A percentile compares a stretch with the other conserved stretches of the same genome.
phyloP scores from a whole-genome alignment of 106 monocot species.

The Agapanthus africanus region DNA sequence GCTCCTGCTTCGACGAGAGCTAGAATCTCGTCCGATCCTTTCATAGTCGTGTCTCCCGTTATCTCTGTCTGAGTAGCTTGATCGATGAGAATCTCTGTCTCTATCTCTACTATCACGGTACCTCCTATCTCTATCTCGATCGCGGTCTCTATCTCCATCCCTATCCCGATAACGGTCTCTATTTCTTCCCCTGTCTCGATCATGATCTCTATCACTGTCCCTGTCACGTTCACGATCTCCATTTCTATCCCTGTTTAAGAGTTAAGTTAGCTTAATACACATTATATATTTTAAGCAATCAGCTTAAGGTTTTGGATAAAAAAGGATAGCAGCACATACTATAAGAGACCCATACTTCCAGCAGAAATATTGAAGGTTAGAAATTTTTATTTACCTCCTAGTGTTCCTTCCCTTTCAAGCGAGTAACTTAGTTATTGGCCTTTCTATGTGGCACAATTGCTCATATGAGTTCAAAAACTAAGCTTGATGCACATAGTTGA shows the following conservation, averaged over 20 bases:
- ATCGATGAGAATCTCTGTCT: slow-evolving; percentile 30
- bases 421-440: too few species aligned
- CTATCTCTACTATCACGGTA: slow-evolving; percentile 25
- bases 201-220: not conserved
- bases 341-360: too few species aligned
- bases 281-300: too few species aligned
- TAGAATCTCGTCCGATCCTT: slow-evolving; percentile 18
- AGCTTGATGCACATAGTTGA: too few species aligned
- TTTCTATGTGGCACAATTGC: too few species aligned
- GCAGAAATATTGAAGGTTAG: too few species aligned
- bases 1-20: slow-evolving; percentile 34
- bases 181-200: slow-evolving; percentile 23
- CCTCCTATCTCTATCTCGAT: slow-evolving; percentile 7
- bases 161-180: slow-evolving; percentile 20
- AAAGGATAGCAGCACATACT: too few species aligned
- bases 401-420: too few species aligned
- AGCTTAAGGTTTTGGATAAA: too few species aligned
- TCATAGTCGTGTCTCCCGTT: slow-evolving; percentile 22
- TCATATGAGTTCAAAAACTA: too few species aligned
- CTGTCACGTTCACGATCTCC: slow-evolving; percentile 18
- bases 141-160: slow-evolving; percentile 24
- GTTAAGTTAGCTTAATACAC: too few species aligned
- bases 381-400: too few species aligned
- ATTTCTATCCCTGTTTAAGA: slow-evolving; percentile 10
- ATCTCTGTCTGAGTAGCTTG: slow-evolving; percentile 26